Conservation (phyloP, 2,329 filamentous ascomycete genomes). For the Colletotrichum sp. region DNA sequence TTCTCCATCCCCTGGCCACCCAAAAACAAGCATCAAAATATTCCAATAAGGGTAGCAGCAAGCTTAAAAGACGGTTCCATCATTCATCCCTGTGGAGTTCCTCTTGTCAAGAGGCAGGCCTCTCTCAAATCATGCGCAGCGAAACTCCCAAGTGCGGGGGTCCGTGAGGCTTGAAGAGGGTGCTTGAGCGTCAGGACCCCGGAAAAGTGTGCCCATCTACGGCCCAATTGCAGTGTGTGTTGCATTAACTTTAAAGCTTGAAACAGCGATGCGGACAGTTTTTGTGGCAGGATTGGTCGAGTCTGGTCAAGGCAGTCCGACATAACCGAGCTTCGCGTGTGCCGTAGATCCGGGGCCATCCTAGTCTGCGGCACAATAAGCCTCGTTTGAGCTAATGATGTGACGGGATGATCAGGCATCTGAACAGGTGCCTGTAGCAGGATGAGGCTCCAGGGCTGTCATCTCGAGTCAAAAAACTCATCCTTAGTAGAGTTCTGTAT, state of each 20-base stretch:
- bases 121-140: neutral
- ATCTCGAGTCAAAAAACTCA: constrained; percentile 12
- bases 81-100: neutral
- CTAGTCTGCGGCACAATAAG: constrained; percentile 2
- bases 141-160: neutral
- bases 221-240: neutral
- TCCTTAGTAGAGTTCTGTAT: neutral
- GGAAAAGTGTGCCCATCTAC: neutral
- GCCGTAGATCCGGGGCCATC: neutral
- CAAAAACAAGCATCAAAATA: neutral
- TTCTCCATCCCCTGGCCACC: neutral
- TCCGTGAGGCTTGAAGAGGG: neutral
- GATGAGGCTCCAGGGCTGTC: constrained; percentile 4
- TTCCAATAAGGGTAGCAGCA: neutral
- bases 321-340: neutral
- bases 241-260: constrained; percentile 16
- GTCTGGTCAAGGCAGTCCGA: neutral
- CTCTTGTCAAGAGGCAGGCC: neutral
- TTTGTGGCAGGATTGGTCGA: constrained; percentile 9
- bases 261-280: constrained; percentile 14
- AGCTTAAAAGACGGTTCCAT: neutral
- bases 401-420: constrained; percentile 20
- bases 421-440: constrained; percentile 8
- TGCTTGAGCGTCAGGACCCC: neutral
- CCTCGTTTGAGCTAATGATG: constrained; percentile 11